Percentiles rank a stretch among this genome's conserved stretches.
Evolutionary conservation across 2,329 filamentous ascomycete species (phyloP).

Genomic region (Phaeosphaeriaceae sp.): DNA sequence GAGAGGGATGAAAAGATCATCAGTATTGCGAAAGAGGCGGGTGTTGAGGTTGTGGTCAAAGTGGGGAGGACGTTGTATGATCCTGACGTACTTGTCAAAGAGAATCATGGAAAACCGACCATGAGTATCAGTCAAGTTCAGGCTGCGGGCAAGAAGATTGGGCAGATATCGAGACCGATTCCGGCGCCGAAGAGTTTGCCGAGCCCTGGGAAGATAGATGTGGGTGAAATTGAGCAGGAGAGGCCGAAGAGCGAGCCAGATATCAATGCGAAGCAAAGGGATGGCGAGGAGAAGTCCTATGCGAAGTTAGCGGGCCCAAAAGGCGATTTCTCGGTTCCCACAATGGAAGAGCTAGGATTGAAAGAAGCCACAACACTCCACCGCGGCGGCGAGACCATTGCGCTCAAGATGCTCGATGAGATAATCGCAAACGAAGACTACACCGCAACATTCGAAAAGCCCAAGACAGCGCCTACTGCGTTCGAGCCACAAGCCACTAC

Average conservation of each 20-base stretch:
- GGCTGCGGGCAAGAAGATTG: constrained; percentile 65
- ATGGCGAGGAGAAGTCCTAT: constrained; percentile 65
- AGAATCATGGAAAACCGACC: constrained; percentile 72
- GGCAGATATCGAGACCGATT: constrained; percentile 67
- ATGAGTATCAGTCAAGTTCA: constrained; percentile 76
- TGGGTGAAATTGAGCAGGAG: constrained; percentile 64
- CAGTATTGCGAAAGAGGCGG: constrained; percentile 66
- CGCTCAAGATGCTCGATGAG: constrained; percentile 64
- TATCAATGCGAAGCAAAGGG: constrained; percentile 65
- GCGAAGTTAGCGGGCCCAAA: constrained; percentile 69
- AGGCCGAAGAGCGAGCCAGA: constrained; percentile 62
- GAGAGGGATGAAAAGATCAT: constrained; percentile 68
- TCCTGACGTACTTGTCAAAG: constrained; percentile 70
- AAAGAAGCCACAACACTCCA: constrained; percentile 70
- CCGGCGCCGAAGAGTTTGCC: constrained; percentile 66
- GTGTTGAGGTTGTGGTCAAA: constrained; percentile 70
- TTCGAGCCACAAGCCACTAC: constrained; percentile 78
- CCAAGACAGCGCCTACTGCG: constrained; percentile 75
- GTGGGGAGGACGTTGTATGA: constrained; percentile 76
- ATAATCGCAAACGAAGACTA: constrained; percentile 70
- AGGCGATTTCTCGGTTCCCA: constrained; percentile 73
- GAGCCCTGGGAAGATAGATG: constrained; percentile 67
- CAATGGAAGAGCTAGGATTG: constrained; percentile 71
- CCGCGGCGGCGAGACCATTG: constrained; percentile 72
- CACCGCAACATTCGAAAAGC: constrained; percentile 77